Evolutionary conservation across 371 early-diverging fungal species (phyloP).

Genomic region (Apophysomyces ossiformis): DNA sequence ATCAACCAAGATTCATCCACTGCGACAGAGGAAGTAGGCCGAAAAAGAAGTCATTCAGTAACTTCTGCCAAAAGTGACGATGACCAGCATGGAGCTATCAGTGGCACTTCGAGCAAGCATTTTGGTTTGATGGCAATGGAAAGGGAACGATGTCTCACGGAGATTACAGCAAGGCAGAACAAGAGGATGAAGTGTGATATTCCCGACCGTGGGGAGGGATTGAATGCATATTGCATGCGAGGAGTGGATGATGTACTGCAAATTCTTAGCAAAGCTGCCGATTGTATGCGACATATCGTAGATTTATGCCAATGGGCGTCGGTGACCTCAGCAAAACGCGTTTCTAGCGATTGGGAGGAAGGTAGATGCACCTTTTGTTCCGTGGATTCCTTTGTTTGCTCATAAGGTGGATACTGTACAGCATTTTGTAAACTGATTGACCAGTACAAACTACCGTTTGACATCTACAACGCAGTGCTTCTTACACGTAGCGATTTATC

Average conservation of each 20-base stretch:
- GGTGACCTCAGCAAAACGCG: conserved; percentile 27
- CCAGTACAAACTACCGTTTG: conserved; percentile 46
- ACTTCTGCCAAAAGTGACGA: not conserved
- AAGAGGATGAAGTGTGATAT: conserved; percentile 21
- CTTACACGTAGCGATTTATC: conserved; percentile 49
- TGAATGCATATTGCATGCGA: conserved; percentile 43
- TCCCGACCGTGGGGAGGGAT: conserved; percentile 32
- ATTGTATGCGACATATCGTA: conserved; percentile 44
- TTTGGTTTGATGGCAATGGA: not conserved
- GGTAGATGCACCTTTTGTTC: conserved; percentile 19
- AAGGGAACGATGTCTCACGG: not conserved
- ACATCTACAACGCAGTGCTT: conserved; percentile 48
- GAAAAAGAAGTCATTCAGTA: not conserved
- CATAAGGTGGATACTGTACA: conserved; percentile 9
- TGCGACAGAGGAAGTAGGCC: not conserved
- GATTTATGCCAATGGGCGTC: conserved; percentile 49
- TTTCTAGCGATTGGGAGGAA: conserved; percentile 40
- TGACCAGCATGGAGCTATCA: conserved; percentile 2
- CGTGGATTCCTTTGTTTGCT: no score
- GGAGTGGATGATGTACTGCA: conserved; percentile 50
- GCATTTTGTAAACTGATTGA: conserved; percentile 42
- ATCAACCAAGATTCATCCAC: not conserved
- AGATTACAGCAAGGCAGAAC: conserved; percentile 7
- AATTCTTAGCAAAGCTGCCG: conserved; percentile 44
- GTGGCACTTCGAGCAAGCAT: not conserved